These are phyloP conservation scores for Emericellopsis atlantica DNA, from an alignment of 2,329 filamentous ascomycete species.

Conservation along the genomic window DNA sequence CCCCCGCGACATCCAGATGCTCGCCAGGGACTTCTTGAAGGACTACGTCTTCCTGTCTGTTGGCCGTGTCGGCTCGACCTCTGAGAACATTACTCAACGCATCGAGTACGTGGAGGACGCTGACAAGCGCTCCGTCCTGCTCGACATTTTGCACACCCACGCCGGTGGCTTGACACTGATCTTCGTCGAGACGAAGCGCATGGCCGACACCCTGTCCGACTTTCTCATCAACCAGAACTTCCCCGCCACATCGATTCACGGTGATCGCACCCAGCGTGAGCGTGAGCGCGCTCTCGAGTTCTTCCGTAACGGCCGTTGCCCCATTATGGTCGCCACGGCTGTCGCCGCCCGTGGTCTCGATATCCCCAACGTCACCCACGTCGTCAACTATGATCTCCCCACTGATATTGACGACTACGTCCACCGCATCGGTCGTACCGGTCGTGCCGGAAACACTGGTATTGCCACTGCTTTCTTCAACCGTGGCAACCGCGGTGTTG, in stretches of 20 bases:
- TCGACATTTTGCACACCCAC: conserved; percentile 95
- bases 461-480: conserved; percentile 99
- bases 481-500: conserved; percentile 95
- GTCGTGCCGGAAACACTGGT: conserved; percentile 98
- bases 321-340: conserved; percentile 91
- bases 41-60: conserved; percentile 99
- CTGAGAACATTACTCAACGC: conserved; percentile 99
- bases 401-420: conserved; percentile 99
- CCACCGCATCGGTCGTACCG: conserved; percentile 98
- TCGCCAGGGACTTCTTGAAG: conserved; percentile 96
- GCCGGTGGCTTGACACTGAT: conserved; percentile 83
- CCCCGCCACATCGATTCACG: conserved; percentile 96
- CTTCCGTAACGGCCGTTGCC: conserved; percentile 92
- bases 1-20: conserved; percentile 97
- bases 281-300: conserved; percentile 96
- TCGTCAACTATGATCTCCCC: conserved; percentile 98
- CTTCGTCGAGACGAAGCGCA: conserved; percentile 99
- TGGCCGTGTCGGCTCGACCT: conserved; percentile 94
- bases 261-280: conserved; percentile 96
- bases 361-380: conserved; percentile 93
- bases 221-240: conserved; percentile 98
- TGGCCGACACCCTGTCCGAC: conserved; percentile 95
- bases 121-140: conserved; percentile 94
- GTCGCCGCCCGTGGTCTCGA: conserved; percentile 86
- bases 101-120: conserved; percentile 93